Evolutionary conservation across 2,329 filamentous ascomycete species (phyloP).

Genomic region (Scortechinia acanthostroma): DNA sequence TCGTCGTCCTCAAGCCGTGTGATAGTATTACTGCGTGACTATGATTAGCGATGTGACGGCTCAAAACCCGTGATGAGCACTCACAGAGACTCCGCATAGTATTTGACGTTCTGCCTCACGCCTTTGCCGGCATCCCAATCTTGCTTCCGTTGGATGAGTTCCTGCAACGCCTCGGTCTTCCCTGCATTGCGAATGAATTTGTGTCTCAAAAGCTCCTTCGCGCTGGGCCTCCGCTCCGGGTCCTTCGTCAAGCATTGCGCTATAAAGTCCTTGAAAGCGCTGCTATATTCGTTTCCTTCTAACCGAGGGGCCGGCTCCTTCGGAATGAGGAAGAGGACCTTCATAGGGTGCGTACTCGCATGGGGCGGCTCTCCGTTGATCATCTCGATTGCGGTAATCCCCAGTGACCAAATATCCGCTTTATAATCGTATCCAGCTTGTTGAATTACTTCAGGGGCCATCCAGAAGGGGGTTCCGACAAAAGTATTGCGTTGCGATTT

Average conservation of each 20-base stretch:
- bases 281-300: conserved; percentile 73
- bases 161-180: conserved; percentile 79
- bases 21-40: conserved; percentile 75
- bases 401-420: conserved; percentile 87
- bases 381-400: conserved; percentile 86
- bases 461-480: conserved; percentile 95
- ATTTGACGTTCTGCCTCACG: conserved; percentile 1
- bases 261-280: conserved; percentile 90
- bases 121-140: conserved; percentile 72
- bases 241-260: conserved; percentile 87
- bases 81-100: conserved; percentile 69
- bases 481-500: conserved; percentile 97
- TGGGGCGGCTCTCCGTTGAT: conserved; percentile 83
- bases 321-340: conserved; percentile 83
- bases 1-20: conserved; percentile 64
- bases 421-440: conserved; percentile 79
- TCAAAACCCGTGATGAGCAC: conserved; percentile 52
- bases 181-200: conserved; percentile 82
- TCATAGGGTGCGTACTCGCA: conserved; percentile 83
- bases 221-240: conserved; percentile 74
- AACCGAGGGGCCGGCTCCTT: conserved; percentile 79
- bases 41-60: conserved; percentile 22
- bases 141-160: conserved; percentile 76
- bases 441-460: conserved; percentile 91
- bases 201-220: conserved; percentile 80